These are phyloP conservation scores for Parmelia sp. DNA, from an alignment of 495 filamentous ascomycete genomes.

Conservation along the genomic window DNA sequence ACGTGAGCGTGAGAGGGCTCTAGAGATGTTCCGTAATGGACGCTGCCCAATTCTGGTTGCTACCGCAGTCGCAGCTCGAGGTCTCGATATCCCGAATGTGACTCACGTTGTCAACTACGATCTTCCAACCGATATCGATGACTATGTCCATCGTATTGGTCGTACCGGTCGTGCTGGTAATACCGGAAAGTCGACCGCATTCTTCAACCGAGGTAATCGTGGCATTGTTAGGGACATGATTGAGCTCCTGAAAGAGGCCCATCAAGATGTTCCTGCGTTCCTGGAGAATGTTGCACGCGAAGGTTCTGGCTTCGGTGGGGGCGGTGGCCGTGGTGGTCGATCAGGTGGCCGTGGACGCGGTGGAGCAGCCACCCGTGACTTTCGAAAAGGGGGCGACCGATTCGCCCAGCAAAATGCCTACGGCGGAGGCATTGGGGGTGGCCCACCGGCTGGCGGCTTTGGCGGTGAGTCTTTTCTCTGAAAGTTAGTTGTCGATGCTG, in stretches of 20 bases:
- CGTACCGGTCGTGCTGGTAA: slow-evolving; percentile 99
- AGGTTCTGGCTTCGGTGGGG: slow-evolving; percentile 69
- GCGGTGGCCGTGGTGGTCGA: slow-evolving; percentile 64
- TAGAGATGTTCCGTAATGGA: slow-evolving; percentile 94
- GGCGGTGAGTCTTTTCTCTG: slow-evolving; percentile 32
- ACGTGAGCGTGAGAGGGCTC: slow-evolving; percentile 94
- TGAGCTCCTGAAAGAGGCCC: slow-evolving; percentile 93
- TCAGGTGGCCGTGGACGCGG: slow-evolving; percentile 54
- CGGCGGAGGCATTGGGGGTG: slow-evolving; percentile 48
- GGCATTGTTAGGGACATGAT: slow-evolving; percentile 93
- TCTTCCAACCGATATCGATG: slow-evolving; percentile 95
- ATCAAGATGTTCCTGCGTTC: slow-evolving; percentile 92
- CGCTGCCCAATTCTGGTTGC: slow-evolving; percentile 94
- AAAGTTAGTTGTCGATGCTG: not conserved
- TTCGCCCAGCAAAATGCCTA: slow-evolving; percentile 41
- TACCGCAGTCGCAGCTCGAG: slow-evolving; percentile 93
- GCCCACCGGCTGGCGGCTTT: slow-evolving; percentile 39
- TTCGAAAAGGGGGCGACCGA: slow-evolving; percentile 68
- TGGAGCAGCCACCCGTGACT: slow-evolving; percentile 71
- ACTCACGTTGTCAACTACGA: slow-evolving; percentile 99
- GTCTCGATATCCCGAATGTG: slow-evolving; percentile 95
- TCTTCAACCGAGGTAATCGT: slow-evolving; percentile 99
- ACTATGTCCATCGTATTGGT: slow-evolving; percentile 99
- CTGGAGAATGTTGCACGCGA: slow-evolving; percentile 95
- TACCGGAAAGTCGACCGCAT: slow-evolving; percentile 95